Evolutionary conservation across 2,329 filamentous ascomycete genomes (phyloP).

Genomic region (Chalaropsis thielavioides): DNA sequence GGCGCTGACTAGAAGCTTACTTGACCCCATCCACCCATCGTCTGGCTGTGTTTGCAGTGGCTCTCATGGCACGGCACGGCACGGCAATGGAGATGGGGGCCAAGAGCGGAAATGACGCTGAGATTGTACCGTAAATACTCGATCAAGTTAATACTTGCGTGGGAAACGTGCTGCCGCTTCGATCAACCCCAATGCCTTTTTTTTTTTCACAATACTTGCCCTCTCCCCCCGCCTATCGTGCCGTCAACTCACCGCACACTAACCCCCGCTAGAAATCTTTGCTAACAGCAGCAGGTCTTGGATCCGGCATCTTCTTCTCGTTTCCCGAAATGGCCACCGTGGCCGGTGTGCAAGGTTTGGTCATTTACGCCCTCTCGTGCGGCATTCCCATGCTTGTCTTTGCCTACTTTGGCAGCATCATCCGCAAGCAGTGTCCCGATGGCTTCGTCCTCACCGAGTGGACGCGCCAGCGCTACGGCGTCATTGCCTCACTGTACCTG

Average conservation of each 20-base stretch:
- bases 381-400: constrained; percentile 61
- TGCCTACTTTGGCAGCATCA: constrained; percentile 59
- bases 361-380: constrained; percentile 62
- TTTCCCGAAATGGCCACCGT: constrained; percentile 72
- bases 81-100: constrained; percentile 12
- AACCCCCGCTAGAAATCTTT: constrained; percentile 15
- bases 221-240: constrained; percentile 7
- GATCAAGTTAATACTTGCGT: constrained; percentile 99
- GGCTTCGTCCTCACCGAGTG: constrained; percentile 77
- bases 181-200: constrained; percentile 27
- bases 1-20: constrained; percentile 43
- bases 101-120: constrained; percentile 48
- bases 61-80: not conserved
- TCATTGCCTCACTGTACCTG: constrained; percentile 54
- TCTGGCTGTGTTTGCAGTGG: not conserved
- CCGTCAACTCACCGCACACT: constrained; percentile 10
- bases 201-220: constrained; percentile 17
- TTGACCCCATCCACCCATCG: constrained; percentile 8
- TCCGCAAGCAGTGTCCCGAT: constrained; percentile 64
- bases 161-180: constrained; percentile 92
- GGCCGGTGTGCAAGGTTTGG: constrained; percentile 60
- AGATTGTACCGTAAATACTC: constrained; percentile 95
- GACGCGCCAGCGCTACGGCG: constrained; percentile 65
- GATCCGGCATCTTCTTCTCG: constrained; percentile 69
- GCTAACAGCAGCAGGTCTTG: constrained; percentile 51